These are phyloP conservation scores for Scopulariopsis brevicaulis DNA, from an alignment of 2,329 filamentous ascomycete species.

Conservation along the genomic window DNA sequence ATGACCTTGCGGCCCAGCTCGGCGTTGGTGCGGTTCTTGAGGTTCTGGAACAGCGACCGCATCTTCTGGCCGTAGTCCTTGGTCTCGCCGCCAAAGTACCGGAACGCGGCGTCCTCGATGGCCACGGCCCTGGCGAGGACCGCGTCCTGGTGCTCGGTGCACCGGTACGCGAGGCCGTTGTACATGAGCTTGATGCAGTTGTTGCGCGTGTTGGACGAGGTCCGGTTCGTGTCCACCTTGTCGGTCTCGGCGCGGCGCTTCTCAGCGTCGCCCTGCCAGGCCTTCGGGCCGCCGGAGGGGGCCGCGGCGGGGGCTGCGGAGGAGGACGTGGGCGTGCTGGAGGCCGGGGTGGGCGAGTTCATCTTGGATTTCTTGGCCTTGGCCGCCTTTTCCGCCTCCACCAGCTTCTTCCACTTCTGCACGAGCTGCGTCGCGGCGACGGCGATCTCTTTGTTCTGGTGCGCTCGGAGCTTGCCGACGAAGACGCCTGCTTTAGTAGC, in stretches of 20 bases:
- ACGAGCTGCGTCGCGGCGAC: conserved; percentile 73
- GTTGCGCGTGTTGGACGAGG: conserved; percentile 63
- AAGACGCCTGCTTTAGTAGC: conserved; percentile 84
- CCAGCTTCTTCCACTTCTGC: conserved; percentile 72
- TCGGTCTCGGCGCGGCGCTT: conserved; percentile 79
- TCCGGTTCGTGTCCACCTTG: conserved; percentile 66
- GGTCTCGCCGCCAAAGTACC: conserved; percentile 52
- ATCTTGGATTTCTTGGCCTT: conserved; percentile 30
- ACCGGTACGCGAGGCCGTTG: conserved; percentile 69
- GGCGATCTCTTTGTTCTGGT: conserved; percentile 72
- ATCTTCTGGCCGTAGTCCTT: conserved; percentile 78
- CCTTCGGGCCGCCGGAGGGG: conserved; percentile 22
- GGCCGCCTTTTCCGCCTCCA: conserved; percentile 51
- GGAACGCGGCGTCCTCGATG: conserved; percentile 70
- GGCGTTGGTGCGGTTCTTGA: conserved; percentile 84
- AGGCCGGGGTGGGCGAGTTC: conserved; percentile 23
- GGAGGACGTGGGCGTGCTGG: conserved; percentile 23
- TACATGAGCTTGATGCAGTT: conserved; percentile 86
- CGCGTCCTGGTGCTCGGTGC: conserved; percentile 56
- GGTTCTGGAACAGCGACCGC: conserved; percentile 83
- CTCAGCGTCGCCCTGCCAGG: conserved; percentile 54
- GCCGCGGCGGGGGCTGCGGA: conserved; percentile 6
- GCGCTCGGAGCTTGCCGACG: conserved; percentile 69
- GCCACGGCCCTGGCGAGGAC: conserved; percentile 69
- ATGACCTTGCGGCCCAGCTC: conserved; percentile 68